These are phyloP conservation scores for Salix koriyanagi DNA, from an alignment of 345 rosid genomes.

Conservation along the genomic window DNA sequence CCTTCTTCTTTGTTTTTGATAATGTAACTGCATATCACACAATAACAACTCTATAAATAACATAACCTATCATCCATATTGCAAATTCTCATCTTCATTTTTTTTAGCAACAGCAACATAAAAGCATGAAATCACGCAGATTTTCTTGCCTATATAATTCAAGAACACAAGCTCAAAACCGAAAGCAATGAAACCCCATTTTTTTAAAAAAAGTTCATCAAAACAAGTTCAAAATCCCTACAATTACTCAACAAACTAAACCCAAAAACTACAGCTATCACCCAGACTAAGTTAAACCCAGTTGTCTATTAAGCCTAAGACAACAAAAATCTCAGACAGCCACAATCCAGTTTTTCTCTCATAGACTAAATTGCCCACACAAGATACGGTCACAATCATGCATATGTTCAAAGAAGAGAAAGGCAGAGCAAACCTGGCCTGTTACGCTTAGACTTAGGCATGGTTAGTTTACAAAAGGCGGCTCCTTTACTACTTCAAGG, in stretches of 20 bases:
- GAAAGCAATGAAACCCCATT: background rate
- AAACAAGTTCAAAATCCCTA: background rate
- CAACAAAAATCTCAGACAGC: background rate
- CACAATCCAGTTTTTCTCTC: background rate
- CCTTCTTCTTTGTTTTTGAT: conserved; percentile 96
- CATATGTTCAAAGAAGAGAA: background rate
- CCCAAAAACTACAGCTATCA: no score
- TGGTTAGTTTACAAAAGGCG: conserved; percentile 14
- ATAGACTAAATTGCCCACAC: background rate
- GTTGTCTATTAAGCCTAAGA: background rate
- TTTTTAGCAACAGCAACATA: background rate
- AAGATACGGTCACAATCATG: background rate
- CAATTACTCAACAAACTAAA: background rate
- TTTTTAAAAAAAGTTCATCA: background rate
- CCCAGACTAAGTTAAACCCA: no score
- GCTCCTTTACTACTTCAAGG: background rate
- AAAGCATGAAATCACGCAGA: background rate
- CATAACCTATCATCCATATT: background rate
- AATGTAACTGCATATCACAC: conserved; percentile 56
- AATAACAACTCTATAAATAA: background rate
- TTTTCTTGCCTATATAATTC: background rate
- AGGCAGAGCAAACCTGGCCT: conserved; percentile 44
- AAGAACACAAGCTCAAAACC: background rate
- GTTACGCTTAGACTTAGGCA: conserved; percentile 97
- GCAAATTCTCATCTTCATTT: background rate